Conservation (phyloP, 2,329 filamentous ascomycete species). For the Kalaharituber pfeilii region DNA sequence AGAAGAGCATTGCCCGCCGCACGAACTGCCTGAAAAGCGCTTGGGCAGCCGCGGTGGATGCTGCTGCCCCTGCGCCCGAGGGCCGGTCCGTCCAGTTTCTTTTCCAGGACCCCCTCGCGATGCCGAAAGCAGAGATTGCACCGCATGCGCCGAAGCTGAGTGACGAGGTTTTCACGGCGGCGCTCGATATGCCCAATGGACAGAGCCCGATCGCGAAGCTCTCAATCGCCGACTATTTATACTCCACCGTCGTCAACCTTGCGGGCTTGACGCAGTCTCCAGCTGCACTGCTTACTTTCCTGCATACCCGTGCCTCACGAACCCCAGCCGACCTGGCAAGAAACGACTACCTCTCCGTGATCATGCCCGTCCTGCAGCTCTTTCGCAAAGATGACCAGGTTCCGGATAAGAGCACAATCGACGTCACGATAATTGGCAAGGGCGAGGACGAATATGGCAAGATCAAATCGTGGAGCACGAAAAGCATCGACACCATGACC, state of each 20-base stretch:
- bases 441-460: slow-evolving; percentile 5
- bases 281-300: slow-evolving; percentile 3
- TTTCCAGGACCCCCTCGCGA: no score
- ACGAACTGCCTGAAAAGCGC: slow-evolving; percentile 8
- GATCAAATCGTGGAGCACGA: slow-evolving; percentile 3
- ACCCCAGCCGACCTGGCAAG: slow-evolving; percentile 4
- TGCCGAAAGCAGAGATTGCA: not conserved
- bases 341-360: slow-evolving; percentile 2
- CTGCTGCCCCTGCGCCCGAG: not conserved
- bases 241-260: slow-evolving; percentile 4
- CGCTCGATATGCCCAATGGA: no score
- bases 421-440: slow-evolving; percentile 2
- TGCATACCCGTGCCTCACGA: slow-evolving; percentile 3
- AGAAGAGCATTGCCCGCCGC: slow-evolving; percentile 5
- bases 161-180: not conserved
- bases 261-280: slow-evolving; percentile 2
- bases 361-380: not conserved
- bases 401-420: not conserved
- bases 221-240: slow-evolving; percentile 4
- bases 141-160: slow-evolving; percentile 3
- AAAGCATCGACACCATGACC: slow-evolving; percentile 2
- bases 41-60: not conserved
- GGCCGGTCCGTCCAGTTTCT: no score
- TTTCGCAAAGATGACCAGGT: not conserved
- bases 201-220: not conserved